phyloP scores from a whole-genome alignment of 1,284 basidiomycete genomes.

The Boletus calvinii region DNA sequence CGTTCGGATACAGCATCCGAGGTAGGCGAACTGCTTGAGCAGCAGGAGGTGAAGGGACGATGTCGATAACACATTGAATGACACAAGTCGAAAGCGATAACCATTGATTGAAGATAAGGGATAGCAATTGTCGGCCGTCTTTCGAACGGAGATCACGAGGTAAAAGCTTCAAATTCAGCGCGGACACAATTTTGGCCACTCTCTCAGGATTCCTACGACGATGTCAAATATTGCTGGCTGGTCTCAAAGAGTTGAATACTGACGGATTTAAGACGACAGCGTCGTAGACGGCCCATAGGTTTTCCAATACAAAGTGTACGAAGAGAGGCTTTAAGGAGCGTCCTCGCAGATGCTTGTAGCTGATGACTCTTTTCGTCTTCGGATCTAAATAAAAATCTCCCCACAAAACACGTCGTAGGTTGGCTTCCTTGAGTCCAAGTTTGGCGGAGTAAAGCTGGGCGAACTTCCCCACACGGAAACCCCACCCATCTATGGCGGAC shows the following conservation, averaged over 20 bases:
- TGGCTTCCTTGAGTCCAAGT: constrained; percentile 88
- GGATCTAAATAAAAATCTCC: constrained; percentile 98
- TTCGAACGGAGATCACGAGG: constrained; percentile 92
- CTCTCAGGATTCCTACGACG: constrained; percentile 78
- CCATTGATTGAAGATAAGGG: constrained; percentile 94
- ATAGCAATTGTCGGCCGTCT: constrained; percentile 82
- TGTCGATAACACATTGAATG: constrained; percentile 90
- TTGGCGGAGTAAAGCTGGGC: constrained; percentile 92
- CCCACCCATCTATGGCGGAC: constrained; percentile 97
- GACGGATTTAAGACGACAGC: constrained; percentile 85
- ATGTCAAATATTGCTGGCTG: constrained; percentile 48
- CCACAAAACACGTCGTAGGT: constrained; percentile 89
- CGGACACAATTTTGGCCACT: constrained; percentile 84
- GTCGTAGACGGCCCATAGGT: constrained; percentile 97
- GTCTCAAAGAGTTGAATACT: constrained; percentile 35
- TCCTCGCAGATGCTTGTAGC: constrained; percentile 86
- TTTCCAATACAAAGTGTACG: constrained; percentile 97
- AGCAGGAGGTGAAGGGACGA: constrained; percentile 83
- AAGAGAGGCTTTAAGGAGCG: constrained; percentile 94
- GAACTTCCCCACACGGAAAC: constrained; percentile 93
- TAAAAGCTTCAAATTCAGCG: constrained; percentile 82
- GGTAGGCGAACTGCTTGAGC: constrained; percentile 88
- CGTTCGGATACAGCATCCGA: constrained; percentile 89
- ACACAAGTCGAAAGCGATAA: constrained; percentile 91
- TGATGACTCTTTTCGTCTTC: constrained; percentile 92